These are phyloP conservation scores for Coffea eugenioides DNA, from an alignment of 257 asterid genomes.

Conservation along the genomic window DNA sequence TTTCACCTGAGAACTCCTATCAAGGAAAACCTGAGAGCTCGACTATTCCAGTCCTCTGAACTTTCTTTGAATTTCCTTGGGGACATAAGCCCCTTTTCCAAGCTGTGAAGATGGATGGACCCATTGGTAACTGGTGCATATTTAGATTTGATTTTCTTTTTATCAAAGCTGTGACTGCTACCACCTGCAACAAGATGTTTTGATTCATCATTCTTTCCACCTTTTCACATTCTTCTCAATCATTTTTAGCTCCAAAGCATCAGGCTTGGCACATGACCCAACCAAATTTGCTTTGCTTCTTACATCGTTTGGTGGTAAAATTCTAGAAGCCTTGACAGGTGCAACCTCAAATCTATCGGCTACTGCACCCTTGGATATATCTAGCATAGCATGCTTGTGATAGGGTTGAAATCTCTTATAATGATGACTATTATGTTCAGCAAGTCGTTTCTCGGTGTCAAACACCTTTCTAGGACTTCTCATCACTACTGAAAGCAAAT, in stretches of 20 bases:
- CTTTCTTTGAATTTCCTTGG: not conserved
- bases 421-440: not conserved
- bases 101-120: not conserved
- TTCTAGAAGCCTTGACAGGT: constrained; percentile 30
- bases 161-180: not conserved
- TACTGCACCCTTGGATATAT: not conserved
- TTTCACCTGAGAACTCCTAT: not conserved
- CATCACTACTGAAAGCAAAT: not conserved
- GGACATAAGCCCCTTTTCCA: not conserved
- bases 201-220: not conserved
- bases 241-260: not conserved
- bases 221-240: not conserved
- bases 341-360: not conserved
- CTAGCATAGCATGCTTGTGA: not conserved
- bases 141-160: not conserved
- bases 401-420: not conserved
- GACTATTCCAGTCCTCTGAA: not conserved
- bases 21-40: not conserved
- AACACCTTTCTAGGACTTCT: not conserved
- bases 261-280: not conserved
- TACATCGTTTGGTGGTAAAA: constrained; percentile 12
- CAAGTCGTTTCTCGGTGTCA: not conserved
- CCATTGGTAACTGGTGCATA: not conserved
- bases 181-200: not conserved
- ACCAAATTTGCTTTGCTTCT: not conserved